These are phyloP conservation scores for Pulicaria dysenterica DNA, from an alignment of 129 eudicot genomes.

Conservation along the genomic window DNA sequence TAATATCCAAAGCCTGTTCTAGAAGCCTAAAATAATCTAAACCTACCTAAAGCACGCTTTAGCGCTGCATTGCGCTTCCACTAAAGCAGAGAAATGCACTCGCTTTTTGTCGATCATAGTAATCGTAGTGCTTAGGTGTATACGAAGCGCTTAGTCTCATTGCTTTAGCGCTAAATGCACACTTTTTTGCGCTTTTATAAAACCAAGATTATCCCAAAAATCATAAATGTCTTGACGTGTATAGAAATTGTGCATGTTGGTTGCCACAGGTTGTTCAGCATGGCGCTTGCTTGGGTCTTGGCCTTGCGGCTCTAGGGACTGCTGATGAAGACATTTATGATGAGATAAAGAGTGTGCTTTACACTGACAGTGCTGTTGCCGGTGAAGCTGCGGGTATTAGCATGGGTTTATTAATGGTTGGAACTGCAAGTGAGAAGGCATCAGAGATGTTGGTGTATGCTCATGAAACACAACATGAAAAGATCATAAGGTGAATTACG, in stretches of 20 bases:
- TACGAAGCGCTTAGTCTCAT: too few species aligned
- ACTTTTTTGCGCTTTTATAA: too few species aligned
- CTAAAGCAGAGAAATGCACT: too few species aligned
- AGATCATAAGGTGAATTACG: constrained; percentile 70
- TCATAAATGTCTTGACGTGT: neutral
- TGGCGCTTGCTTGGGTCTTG: constrained; percentile 97
- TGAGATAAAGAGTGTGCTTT: constrained; percentile 78
- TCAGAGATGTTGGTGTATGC: constrained; percentile 93
- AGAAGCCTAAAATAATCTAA: too few species aligned
- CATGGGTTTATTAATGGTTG: constrained; percentile 95
- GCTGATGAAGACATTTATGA: constrained; percentile 95
- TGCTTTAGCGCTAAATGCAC: too few species aligned
- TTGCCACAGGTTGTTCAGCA: constrained; percentile 89
- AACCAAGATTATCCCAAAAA: too few species aligned
- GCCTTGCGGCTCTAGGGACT: constrained; percentile 91
- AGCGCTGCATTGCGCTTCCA: too few species aligned
- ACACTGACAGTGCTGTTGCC: constrained; percentile 97
- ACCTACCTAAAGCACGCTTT: too few species aligned
- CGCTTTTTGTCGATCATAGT: too few species aligned
- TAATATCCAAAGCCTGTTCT: too few species aligned
- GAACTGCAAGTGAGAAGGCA: constrained; percentile 97
- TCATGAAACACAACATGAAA: constrained; percentile 96
- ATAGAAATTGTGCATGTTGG: neutral
- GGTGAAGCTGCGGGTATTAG: constrained; percentile 99
- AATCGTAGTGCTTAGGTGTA: too few species aligned